Percentiles rank a stretch among this genome's conserved stretches.
phyloP scores from a whole-genome alignment of 108 stramenopile species.

The Fragilariopsis cylindrus region DNA sequence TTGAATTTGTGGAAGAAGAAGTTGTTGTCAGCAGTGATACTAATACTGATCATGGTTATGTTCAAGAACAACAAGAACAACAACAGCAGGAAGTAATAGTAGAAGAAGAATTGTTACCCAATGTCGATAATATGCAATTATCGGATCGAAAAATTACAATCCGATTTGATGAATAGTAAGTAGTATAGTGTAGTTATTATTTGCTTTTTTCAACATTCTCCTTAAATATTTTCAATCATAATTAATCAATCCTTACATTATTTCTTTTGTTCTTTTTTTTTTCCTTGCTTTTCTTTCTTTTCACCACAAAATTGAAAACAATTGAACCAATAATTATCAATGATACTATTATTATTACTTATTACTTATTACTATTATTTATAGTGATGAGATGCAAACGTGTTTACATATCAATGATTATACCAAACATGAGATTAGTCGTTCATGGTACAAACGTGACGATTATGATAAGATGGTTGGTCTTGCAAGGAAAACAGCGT shows the following conservation, averaged over 20 bases:
- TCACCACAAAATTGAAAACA: constrained; percentile 1
- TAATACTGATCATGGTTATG: not conserved
- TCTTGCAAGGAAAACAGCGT: constrained; percentile 32
- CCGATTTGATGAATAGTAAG: constrained; percentile 31
- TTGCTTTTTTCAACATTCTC: too few species aligned
- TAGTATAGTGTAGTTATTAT: too few species aligned
- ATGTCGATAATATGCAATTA: not conserved
- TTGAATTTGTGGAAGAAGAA: constrained; percentile 3
- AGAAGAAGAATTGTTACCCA: not conserved
- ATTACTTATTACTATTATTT: not conserved
- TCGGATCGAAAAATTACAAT: constrained; percentile 31
- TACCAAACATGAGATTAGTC: constrained; percentile 33
- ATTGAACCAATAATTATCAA: not conserved
- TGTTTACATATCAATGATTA: constrained; percentile 42
- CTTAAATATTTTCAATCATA: too few species aligned
- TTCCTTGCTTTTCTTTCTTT: not conserved
- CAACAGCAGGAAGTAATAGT: too few species aligned
- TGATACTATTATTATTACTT: not conserved
- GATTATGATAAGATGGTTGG: constrained; percentile 43
- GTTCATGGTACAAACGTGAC: constrained; percentile 36
- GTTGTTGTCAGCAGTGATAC: not conserved
- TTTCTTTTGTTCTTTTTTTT: not conserved
- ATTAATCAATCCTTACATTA: not conserved
- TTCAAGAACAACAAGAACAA: too few species aligned
- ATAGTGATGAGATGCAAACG: constrained; percentile 36